These are phyloP conservation scores for Hemileia vastatrix DNA, from an alignment of 1,284 basidiomycete species.

Conservation along the genomic window DNA sequence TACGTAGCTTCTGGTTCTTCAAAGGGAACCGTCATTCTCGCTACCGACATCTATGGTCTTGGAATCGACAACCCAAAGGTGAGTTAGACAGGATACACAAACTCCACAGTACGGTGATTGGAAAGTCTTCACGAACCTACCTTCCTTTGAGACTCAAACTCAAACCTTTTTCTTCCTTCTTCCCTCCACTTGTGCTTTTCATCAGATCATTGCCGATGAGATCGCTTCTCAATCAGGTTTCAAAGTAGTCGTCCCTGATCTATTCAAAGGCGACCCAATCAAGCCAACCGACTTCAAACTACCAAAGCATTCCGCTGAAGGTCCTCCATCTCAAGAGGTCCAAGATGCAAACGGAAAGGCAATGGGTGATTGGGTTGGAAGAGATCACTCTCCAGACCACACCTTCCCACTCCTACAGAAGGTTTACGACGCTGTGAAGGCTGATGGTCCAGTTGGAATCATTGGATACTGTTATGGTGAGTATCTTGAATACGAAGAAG, in stretches of 20 bases:
- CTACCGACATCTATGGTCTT: conserved; percentile 25
- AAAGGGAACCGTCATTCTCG: conserved; percentile 22
- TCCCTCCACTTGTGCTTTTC: not conserved
- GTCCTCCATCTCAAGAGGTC: conserved; percentile 18
- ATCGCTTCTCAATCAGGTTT: conserved; percentile 18
- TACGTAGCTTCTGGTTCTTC: conserved; percentile 16
- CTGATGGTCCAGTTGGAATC: conserved; percentile 16
- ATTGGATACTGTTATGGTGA: conserved; percentile 23
- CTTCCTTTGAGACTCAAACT: conserved; percentile 16
- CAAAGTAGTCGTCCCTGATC: conserved; percentile 21
- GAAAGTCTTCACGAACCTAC: not conserved
- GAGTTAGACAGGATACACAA: not conserved
- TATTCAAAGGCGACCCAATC: conserved; percentile 24
- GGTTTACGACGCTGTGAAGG: conserved; percentile 17
- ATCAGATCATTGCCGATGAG: conserved; percentile 21
- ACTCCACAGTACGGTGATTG: not conserved
- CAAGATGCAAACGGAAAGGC: conserved; percentile 20
- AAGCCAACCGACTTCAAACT: conserved; percentile 9
- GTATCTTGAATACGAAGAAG: too few species aligned
- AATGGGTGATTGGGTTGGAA: conserved; percentile 23
- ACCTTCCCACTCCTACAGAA: conserved; percentile 23
- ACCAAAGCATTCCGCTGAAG: conserved; percentile 9
- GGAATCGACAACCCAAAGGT: not conserved
- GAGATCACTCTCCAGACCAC: conserved; percentile 20
- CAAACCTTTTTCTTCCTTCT: not conserved